Evolutionary conservation across 768 basidiomycete genomes (phyloP), one percentile per base, ranked within the genome.

Genomic region (Dioszegia crocea): DNA sequence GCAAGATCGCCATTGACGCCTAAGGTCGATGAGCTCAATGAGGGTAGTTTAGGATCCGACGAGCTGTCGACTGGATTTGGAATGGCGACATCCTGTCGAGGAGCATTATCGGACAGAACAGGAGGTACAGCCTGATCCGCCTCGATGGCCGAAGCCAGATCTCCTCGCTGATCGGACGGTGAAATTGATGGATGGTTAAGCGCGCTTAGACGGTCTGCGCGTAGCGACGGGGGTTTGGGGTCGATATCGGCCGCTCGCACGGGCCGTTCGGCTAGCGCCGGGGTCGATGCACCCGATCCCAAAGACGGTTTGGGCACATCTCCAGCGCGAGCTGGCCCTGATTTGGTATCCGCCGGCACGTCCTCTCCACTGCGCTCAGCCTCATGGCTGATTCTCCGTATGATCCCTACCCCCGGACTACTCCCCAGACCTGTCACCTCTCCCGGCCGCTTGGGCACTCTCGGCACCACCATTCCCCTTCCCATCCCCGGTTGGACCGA

Each of bases 381-480:
- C 14, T 33, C 33, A 33, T 33, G 33, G 33, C 51, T 53, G 14
- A 66, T 46, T 17, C 55, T 44, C 19, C 69, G 49, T 2, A 57
- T 44, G 51, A 68, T 57, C 3, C 61, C 56, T n/a, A 54, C 60
- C 16, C 33, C 59, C 40, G 57, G 59, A 53, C 48, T 57, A 17
- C 59, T 66, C 2, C 68, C 68, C 16, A 74, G 59, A 9, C 70
- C 66, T 4, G 70, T 69, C 19, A 73, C 68, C 44, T 73, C 62
- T n/a, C 70, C 71, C 12, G 74, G 71, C 24, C 74, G 62, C 50
- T 70, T 73, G 6, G 66, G 67, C 3, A 75, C 66, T 26, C 74
- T 8, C 24, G 74, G 74, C 11, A 75, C 74, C 0, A 73, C 66
- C 74, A 75, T 75, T 3, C 62, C 61, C 45, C 60, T 61, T 5